Evolutionary conservation across 2,329 filamentous ascomycete species (phyloP), one percentile per base, ranked within the genome.

Genomic region (Ophiostoma tasmaniense): DNA sequence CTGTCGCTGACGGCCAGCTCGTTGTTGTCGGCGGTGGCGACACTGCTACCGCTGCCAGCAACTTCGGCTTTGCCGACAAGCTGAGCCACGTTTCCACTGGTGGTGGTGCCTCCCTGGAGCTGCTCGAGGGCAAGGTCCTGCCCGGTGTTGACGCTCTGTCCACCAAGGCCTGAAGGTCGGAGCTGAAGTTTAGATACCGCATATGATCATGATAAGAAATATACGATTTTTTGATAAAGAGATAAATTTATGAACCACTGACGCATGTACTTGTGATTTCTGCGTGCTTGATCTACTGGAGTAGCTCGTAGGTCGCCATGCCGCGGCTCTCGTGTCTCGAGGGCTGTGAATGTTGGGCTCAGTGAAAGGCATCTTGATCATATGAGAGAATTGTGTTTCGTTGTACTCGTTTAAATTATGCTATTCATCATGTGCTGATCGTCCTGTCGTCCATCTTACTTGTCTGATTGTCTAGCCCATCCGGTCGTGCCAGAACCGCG

Each of bases 11-110:
- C 71, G 93, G 93, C 80, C 93, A 95, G 85, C 97, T 95, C 76
- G 95, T 98, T 79, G 98, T 99, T 82, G 97, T 99, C 73, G 95
- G 95, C 72, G 95, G 95, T 80, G 95, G 95, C 81, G 95, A 99
- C 81, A 99, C 95, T 67, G 95, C 95, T 66, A 99, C 95, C 71
- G 95, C 98, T 65, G 95, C 95, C 68, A 94, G 93, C 80, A 97
- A 99, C 86, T 99, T 97, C 80, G 89, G 89, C 68, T 94, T 92
- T 72, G 95, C 99, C 86, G 89, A 92, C 81, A 96, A 98, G 88
- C 87, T 98, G 77, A 97, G 93, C 84, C 95, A 99, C 83, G 95
- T 99, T 73, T 97, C 93, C 66, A 99, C 95, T 39, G 95, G 95
- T 75, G 95, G 95, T 77, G 95, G 95, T 82, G 95, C 95, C 74